A percentile compares a stretch with the other conserved stretches of the same genome.
Evolutionary conservation across 345 rosid species (phyloP).

Genomic region (Lumnitzera racemosa): DNA sequence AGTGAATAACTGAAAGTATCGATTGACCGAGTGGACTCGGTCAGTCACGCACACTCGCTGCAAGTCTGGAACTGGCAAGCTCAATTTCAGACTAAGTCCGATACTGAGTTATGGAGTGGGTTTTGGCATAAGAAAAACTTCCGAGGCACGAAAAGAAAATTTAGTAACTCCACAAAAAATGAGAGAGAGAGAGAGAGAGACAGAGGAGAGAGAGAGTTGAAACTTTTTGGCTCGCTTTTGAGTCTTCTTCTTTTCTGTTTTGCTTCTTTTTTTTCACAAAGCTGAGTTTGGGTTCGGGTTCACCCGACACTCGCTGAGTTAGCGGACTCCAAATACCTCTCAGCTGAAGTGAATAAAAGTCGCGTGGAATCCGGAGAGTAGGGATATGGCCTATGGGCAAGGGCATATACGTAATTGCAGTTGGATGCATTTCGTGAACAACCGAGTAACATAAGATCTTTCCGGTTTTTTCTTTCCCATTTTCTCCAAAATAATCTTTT

Average conservation of each 20-base stretch:
- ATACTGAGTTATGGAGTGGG: constrained; percentile 4
- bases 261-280: too few relatives aligned
- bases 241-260: too few relatives aligned
- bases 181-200: too few relatives aligned
- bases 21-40: background rate
- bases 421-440: too few relatives aligned
- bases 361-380: constrained; percentile 5
- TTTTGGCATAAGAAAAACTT: constrained; percentile 2
- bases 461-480: too few relatives aligned
- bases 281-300: too few relatives aligned
- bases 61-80: background rate
- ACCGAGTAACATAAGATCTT: too few relatives aligned
- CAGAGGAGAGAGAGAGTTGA: too few relatives aligned
- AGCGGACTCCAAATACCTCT: constrained; percentile 2
- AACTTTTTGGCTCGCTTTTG: too few relatives aligned
- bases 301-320: background rate
- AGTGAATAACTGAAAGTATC: background rate
- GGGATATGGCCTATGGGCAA: background rate
- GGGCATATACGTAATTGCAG: too few relatives aligned
- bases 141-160: constrained; percentile 10
- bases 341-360: background rate
- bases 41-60: background rate
- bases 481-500: too few relatives aligned
- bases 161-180: background rate
- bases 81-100: background rate